A percentile compares a stretch with the other conserved stretches of the same genome.
Conservation (phyloP, 2,329 filamentous ascomycete species). For the Colletotrichum tropicale region DNA sequence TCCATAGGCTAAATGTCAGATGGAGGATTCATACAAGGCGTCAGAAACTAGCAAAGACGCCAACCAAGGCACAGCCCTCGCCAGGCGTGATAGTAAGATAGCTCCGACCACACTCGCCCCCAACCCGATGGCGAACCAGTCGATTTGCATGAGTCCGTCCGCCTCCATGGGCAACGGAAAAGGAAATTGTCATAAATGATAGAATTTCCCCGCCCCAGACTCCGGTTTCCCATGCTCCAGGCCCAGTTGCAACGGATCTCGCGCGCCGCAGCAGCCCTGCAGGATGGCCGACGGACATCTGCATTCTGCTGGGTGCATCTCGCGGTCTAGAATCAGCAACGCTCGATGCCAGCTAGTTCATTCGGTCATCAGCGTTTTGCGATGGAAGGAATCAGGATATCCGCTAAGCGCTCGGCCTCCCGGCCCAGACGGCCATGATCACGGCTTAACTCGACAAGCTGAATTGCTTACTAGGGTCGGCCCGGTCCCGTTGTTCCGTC, state of each 20-base stretch:
- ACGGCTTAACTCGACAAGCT: background rate
- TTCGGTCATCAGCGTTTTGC: background rate
- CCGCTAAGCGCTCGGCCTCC: background rate
- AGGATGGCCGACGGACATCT: background rate
- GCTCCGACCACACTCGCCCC: background rate
- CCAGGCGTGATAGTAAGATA: background rate
- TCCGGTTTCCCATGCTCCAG: background rate
- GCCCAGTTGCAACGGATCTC: background rate
- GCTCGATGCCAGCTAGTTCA: background rate
- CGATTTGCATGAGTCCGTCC: background rate
- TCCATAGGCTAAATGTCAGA: slow-evolving; percentile 4
- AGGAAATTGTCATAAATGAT: background rate
- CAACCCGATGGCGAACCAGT: background rate
- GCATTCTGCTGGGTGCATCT: background rate
- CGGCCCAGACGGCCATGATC: background rate
- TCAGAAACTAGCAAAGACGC: background rate
- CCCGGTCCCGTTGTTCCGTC: slow-evolving; percentile 4
- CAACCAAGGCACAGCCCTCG: background rate
- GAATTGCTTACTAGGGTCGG: background rate
- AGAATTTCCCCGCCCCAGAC: background rate
- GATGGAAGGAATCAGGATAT: background rate
- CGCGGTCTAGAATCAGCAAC: background rate
- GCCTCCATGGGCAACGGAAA: background rate
- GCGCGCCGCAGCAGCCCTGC: background rate
- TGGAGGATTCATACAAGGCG: background rate